Percentiles rank a stretch among this genome's conserved stretches.
phyloP scores from a whole-genome alignment of 106 monocot genomes.

The Narthecium ossifragum region DNA sequence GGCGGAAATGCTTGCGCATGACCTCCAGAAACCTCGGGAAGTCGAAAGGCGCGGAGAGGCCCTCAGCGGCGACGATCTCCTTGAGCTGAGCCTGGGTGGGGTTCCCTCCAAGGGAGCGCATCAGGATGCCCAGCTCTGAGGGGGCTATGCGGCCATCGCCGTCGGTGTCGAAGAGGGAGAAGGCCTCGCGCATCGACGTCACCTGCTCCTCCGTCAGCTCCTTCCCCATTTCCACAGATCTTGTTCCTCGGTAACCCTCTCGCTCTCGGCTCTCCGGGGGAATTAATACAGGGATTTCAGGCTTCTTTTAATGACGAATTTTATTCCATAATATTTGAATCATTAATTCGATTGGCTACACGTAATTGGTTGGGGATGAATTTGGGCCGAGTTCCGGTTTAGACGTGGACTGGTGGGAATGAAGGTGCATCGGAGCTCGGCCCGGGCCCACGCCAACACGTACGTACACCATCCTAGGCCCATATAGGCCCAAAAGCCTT shows the following conservation, averaged over 20 bases:
- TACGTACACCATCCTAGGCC: too few species aligned
- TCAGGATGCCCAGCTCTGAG: constrained; percentile 91
- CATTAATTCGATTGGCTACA: too few species aligned
- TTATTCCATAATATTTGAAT: too few species aligned
- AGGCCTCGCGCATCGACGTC: constrained; percentile 89
- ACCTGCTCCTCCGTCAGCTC: constrained; percentile 76
- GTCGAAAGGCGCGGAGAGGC: constrained; percentile 72
- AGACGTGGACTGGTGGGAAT: too few species aligned
- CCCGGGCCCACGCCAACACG: too few species aligned
- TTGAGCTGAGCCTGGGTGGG: constrained; percentile 92
- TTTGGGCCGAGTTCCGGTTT: too few species aligned
- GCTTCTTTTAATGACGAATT: too few species aligned
- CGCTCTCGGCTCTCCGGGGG: background rate
- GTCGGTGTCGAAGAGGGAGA: constrained; percentile 94
- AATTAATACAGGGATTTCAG: too few species aligned
- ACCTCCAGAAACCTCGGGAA: constrained; percentile 90
- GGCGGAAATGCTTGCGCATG: constrained; percentile 61
- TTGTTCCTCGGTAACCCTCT: background rate
- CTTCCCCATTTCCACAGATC: constrained; percentile 39
- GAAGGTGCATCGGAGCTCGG: too few species aligned
- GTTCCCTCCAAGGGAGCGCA: constrained; percentile 95
- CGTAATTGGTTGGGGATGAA: too few species aligned
- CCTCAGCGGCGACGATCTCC: constrained; percentile 63
- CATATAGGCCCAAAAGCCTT: too few species aligned
- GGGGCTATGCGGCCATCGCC: constrained; percentile 86